A percentile compares a stretch with the other conserved stretches of the same genome.
Evolutionary conservation across 768 basidiomycete species (phyloP).

Genomic region (Phylloporus sp.): DNA sequence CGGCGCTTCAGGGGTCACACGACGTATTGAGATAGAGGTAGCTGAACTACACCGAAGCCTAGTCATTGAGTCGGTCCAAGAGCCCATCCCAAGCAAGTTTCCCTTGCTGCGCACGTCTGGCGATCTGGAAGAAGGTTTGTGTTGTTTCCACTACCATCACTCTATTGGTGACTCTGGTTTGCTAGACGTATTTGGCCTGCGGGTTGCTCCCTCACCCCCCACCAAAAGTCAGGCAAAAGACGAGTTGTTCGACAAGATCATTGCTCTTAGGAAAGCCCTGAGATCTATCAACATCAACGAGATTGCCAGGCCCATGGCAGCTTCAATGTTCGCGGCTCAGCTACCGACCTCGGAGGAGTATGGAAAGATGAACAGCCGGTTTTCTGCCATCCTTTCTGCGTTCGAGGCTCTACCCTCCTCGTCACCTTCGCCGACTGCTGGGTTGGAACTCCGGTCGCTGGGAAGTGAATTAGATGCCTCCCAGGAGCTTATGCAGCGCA

Average conservation of each 20-base stretch:
- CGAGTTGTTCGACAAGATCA: slow-evolving; percentile 48
- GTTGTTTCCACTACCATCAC: background rate
- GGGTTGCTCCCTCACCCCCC: slow-evolving; percentile 33
- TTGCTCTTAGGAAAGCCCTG: slow-evolving; percentile 55
- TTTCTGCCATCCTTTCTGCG: slow-evolving; percentile 44
- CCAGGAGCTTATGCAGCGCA: slow-evolving; percentile 43
- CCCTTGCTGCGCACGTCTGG: background rate
- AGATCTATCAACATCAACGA: slow-evolving; percentile 59
- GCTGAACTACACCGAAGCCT: background rate
- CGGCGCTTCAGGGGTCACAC: background rate
- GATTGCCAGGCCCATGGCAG: slow-evolving; percentile 40
- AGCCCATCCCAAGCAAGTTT: background rate
- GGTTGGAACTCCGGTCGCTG: slow-evolving; percentile 62
- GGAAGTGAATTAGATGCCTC: slow-evolving; percentile 55
- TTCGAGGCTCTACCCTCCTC: slow-evolving; percentile 44
- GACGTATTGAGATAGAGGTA: slow-evolving; percentile 1
- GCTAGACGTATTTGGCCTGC: slow-evolving; percentile 57
- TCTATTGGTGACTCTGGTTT: slow-evolving; percentile 2
- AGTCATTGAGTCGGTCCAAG: background rate
- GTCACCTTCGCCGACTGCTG: slow-evolving; percentile 38
- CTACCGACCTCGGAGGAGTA: slow-evolving; percentile 53
- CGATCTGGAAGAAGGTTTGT: slow-evolving; percentile 24
- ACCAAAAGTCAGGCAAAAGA: slow-evolving; percentile 38
- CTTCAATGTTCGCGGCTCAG: slow-evolving; percentile 32
- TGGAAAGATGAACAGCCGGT: slow-evolving; percentile 43